phyloP scores from a whole-genome alignment of 768 basidiomycete species.

The Pleurotus djamor region DNA sequence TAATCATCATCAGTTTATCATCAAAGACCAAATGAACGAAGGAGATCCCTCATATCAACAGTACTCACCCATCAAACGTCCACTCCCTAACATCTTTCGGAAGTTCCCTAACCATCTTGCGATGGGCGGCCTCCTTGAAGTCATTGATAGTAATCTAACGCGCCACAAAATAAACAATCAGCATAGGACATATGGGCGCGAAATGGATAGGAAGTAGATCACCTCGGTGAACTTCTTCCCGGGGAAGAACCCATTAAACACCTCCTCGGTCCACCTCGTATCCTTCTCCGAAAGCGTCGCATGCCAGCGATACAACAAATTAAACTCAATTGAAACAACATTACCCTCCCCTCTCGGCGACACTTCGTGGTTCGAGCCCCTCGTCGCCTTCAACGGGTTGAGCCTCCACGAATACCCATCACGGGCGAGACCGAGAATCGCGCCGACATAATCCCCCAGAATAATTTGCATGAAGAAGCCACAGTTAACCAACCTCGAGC shows the following conservation, averaged over 20 bases:
- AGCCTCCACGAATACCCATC: slow-evolving; percentile 68
- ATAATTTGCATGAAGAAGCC: slow-evolving; percentile 72
- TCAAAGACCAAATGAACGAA: background rate
- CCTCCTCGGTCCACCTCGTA: slow-evolving; percentile 47
- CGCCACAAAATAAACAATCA: background rate
- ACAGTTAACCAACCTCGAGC: slow-evolving; percentile 71
- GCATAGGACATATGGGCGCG: background rate
- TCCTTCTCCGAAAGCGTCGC: slow-evolving; percentile 55
- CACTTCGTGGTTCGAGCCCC: slow-evolving; percentile 49
- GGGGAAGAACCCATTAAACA: slow-evolving; percentile 43
- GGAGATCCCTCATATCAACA: background rate
- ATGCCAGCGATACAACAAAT: slow-evolving; percentile 65
- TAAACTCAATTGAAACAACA: slow-evolving; percentile 77
- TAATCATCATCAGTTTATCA: background rate
- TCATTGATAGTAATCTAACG: slow-evolving; percentile 30
- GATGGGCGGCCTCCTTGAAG: slow-evolving; percentile 32
- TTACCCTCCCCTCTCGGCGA: slow-evolving; percentile 72
- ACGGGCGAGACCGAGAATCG: slow-evolving; percentile 66
- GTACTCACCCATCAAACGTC: slow-evolving; percentile 50
- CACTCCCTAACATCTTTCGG: slow-evolving; percentile 42
- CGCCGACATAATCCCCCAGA: slow-evolving; percentile 72
- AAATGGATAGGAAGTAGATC: slow-evolving; percentile 3
- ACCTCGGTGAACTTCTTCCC: slow-evolving; percentile 39
- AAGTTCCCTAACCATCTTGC: slow-evolving; percentile 17
- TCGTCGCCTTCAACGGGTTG: slow-evolving; percentile 56